Conservation (phyloP, 257 asterid species). For the Forsythia viridissima region DNA sequence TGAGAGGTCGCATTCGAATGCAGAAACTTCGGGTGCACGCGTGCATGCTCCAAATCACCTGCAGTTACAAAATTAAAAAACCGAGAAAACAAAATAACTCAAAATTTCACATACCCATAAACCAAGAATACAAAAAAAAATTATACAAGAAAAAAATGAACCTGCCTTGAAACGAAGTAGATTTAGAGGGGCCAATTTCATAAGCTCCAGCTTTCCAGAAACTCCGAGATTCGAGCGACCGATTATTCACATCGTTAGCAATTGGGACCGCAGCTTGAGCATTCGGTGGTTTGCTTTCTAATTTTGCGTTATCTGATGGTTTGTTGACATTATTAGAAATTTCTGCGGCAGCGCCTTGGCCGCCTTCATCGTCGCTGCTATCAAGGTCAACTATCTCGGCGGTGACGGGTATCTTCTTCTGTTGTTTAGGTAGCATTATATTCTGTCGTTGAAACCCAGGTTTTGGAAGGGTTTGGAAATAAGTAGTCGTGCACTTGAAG, state of each 20-base stretch:
- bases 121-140: neutral
- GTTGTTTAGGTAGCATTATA: slow-evolving; percentile 41
- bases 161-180: slow-evolving; percentile 44
- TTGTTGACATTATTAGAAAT: slow-evolving; percentile 2
- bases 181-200: slow-evolving; percentile 48
- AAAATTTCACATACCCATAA: neutral
- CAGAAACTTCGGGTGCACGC: slow-evolving; percentile 92
- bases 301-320: slow-evolving; percentile 22
- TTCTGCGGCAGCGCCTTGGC: slow-evolving; percentile 3
- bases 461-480: neutral
- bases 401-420: slow-evolving; percentile 36
- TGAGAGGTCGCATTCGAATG: slow-evolving; percentile 97
- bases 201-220: slow-evolving; percentile 94
- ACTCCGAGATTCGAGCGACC: slow-evolving; percentile 61
- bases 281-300: slow-evolving; percentile 30
- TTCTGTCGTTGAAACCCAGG: neutral
- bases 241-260: slow-evolving; percentile 25
- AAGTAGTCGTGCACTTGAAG: too few relatives aligned
- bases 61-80: slow-evolving; percentile 20
- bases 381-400: slow-evolving; percentile 61
- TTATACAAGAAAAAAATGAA: neutral
- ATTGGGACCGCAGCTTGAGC: slow-evolving; percentile 24
- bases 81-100: neutral
- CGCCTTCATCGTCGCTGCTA: slow-evolving; percentile 74
- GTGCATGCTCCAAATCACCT: slow-evolving; percentile 93